Evolutionary conservation across 208 protist genomes (phyloP), one percentile per base, ranked within the genome.

Genomic region (Vickermania ingenoplastis): DNA sequence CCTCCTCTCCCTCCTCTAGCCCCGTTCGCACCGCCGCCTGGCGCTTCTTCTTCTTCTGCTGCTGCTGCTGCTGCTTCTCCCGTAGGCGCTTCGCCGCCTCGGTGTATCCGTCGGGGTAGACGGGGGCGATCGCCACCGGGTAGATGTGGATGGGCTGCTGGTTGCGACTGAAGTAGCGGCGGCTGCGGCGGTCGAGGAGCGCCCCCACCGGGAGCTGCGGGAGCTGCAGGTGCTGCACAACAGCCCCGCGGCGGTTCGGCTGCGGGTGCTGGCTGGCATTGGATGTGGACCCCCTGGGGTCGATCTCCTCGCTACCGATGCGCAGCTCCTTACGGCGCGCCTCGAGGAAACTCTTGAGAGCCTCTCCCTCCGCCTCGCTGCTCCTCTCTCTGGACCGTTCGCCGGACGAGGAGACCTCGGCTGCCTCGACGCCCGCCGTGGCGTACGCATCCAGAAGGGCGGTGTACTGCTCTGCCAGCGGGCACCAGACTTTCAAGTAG

Each of bases 51-150:
- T 7, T 7, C 17, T 7, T n/a, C 11, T 7, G 17, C 11, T 45
- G 36, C 11, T 45, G 36, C 36, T 45, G 36, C 36, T 45, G 7
- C 36, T n/a, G 36, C 36, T n/a, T 7, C 36, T 45, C 36, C n/a
- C n/a, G n/a, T n/a, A n/a, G n/a, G n/a, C 56, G 5, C 36, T 59
- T 58, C 14, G 65, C 76, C 2, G 69, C 73, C 31, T 30, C 28
- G 23, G 73, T 48, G 57, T 81, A 85, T 13, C 66, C 76, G 31
- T 67, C 75, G 2, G 84, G 84, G 64, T 71, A 92, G 24, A 92
- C 69, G 2, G 84, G 84, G 41, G 82, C 31, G 57, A 92, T 81
- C 59, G 87, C 81, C 14, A 89, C 81, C 7, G 84, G 84, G 64
- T 79, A 92, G 25, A 92, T 72, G 17, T 64, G 66, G 28, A 65